Conservation (phyloP, 1,284 basidiomycete species). For the Ganoderma resinaceum region DNA sequence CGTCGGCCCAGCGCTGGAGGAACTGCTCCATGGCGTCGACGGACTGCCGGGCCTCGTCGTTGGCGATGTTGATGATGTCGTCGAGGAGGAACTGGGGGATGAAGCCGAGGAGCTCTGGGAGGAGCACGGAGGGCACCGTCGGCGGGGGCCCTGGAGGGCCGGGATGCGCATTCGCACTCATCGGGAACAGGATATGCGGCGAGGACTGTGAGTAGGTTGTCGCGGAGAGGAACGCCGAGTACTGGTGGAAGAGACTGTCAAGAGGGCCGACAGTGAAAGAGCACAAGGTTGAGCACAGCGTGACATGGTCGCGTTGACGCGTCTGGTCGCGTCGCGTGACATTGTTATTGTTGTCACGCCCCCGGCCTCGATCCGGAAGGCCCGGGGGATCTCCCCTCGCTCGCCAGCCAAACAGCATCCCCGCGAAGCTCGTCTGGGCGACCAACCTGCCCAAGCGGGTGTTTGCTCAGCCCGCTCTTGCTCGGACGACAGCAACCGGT, state of each 20-base stretch:
- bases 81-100: constrained; percentile 74
- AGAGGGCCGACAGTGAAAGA: too few species aligned
- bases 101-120: constrained; percentile 71
- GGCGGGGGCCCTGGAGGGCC: constrained; percentile 27
- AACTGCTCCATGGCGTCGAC: constrained; percentile 80
- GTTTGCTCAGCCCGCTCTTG: too few species aligned
- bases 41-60: constrained; percentile 71
- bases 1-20: constrained; percentile 71
- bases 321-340: too few species aligned
- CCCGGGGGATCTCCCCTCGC: constrained; percentile 69
- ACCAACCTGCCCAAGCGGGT: constrained; percentile 78
- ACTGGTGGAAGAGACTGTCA: too few species aligned
- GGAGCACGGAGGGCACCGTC: constrained; percentile 54
- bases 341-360: too few species aligned
- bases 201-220: too few species aligned
- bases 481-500: too few species aligned
- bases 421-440: constrained; percentile 78
- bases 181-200: constrained; percentile 10
- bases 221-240: too few species aligned
- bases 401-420: constrained; percentile 77
- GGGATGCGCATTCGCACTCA: constrained; percentile 20
- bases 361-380: too few species aligned
- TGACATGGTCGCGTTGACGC: too few species aligned
- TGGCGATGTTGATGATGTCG: constrained; percentile 71
- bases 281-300: too few species aligned